phyloP scores from a whole-genome alignment of 345 rosid species.

The Eucalyptus guilfoylei region DNA sequence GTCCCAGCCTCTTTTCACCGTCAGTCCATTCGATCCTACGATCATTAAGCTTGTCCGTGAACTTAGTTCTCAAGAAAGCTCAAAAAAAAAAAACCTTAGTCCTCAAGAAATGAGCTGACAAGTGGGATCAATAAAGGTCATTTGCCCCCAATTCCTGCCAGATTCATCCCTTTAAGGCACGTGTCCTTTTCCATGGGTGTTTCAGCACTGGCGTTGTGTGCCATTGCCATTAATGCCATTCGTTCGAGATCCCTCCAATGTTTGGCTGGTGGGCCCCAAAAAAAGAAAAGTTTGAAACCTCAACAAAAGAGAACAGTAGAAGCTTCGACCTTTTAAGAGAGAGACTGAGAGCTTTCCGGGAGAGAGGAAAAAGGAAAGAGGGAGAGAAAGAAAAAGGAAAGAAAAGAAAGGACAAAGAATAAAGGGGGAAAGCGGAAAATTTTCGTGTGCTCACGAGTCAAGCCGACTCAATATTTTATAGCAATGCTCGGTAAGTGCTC shows the following conservation, averaged over 20 bases:
- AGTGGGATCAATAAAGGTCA: not conserved
- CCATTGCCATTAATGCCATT: not conserved
- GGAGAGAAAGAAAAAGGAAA: too few species aligned
- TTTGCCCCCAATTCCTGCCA: not conserved
- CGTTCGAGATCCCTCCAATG: not conserved
- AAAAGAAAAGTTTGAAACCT: too few species aligned
- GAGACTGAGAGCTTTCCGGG: too few species aligned
- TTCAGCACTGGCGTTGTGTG: not conserved
- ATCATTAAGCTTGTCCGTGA: not conserved
- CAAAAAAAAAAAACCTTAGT: too few species aligned
- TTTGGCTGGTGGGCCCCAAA: too few species aligned
- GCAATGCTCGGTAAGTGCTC: rapidly evolving
- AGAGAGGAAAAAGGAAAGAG: too few species aligned
- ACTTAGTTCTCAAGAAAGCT: not conserved
- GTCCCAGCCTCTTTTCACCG: not conserved
- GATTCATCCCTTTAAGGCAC: not conserved
- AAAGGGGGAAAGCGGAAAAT: too few species aligned
- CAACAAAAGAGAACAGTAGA: too few species aligned
- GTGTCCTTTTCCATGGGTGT: not conserved
- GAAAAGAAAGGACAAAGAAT: too few species aligned
- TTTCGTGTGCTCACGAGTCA: too few species aligned
- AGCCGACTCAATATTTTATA: too few species aligned
- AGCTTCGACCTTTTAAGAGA: too few species aligned
- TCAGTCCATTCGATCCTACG: not conserved
- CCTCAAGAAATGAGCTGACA: not conserved